Base-by-base conservation (phyloP, 2,329 filamentous ascomycete species). In the Cladophialophora exuberans region DNA sequence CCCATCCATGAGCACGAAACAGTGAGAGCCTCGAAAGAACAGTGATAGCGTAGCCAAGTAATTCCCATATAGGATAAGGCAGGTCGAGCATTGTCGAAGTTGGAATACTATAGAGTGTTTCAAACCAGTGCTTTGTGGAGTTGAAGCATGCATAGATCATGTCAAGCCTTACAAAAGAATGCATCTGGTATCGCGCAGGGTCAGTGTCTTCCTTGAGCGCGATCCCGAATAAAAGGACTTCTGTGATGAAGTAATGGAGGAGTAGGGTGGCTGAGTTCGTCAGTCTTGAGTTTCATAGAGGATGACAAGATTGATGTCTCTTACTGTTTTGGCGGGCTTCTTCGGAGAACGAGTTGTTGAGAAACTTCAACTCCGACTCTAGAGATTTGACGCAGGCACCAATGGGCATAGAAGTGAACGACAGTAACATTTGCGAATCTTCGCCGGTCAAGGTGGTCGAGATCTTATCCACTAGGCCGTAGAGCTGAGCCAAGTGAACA, bases 381-480 rank as follows among this genome's bases (percentile, higher is more conserved):
- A 79, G 66, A 55, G 78, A 80, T 0, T 75, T 76, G 0, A 75
- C 64, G 46, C 64, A 70, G 28, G 65, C 39, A 10, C 50, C 59
- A 6, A 65, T 45, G 1, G 64, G 57, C 28, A 54, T 17, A 4
- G 65, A 57, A 6, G 60, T 44, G 11, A 28, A 36, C 3, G 42
- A 31, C 33, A 48, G 49, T 9, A 17, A 38, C 25, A 49, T 45
- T 22, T 61, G 50, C 20, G 59, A 22, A 33, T 64, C 56, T 41
- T 66, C 57, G 6, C 47, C 30, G 10, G 57, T 60, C 9, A 65
- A 48, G 6, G 60, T 59, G 10, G 59, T 72, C 0, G 73, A 69
- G 1, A 83, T 78, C 13, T 73, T 76, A 52, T 83, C 77, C 0
- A 74, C 76, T 17, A 84, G 64, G 18, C 76, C 72, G 60, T 83